Evolutionary conservation across 192 early-diverging fungal genomes (phyloP), one percentile per base, ranked within the genome.

Genomic region (Entomortierella beljakovae): DNA sequence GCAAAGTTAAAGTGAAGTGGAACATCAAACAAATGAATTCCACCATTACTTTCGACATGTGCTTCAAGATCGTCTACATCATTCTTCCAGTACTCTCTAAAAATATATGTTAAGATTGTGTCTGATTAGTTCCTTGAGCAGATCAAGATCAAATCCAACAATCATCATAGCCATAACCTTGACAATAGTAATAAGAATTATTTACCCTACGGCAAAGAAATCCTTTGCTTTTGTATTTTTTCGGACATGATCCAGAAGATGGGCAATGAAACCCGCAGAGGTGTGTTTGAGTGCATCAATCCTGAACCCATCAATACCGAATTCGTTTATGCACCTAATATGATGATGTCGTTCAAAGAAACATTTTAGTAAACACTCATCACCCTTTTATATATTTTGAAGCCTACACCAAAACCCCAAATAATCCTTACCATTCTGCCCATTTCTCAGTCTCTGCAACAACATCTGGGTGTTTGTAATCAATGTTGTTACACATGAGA

Each of bases 401-500:
- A n/a, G n/a, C n/a, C 32, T 31, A 8, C 4, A 55, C 29, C 23
- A 23, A 55, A 7, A 29, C 4, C 26, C 8, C 26, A 57, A 37
- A 57, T 31, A 55, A 23, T 29, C 5, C 59, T 31, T 61, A 61
- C 70, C 70, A 72, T 23, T 49, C 28, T 28, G 70, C 70, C 70
- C 70, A 74, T 18, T 34, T 31, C 46, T 74, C 57, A 26, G 64
- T 67, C 35, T 74, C 71, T 28, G 62, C 46, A 22, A 72, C 70
- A 8, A 72, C 71, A 18, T 74, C 71, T 0, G 71, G 63, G 10
- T 74, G 71, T 11, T 60, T 55, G 40, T 74, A 74, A 35, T 74
- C 82, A 37, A 86, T 68, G 40, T 86, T 74, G 23, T 73, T 70
- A 11, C 68, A 82, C 82, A 86, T 81, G 28, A 86, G 61, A 37